phyloP scores from a whole-genome alignment of 192 early-diverging fungal species.

The Funneliformis mosseae region DNA sequence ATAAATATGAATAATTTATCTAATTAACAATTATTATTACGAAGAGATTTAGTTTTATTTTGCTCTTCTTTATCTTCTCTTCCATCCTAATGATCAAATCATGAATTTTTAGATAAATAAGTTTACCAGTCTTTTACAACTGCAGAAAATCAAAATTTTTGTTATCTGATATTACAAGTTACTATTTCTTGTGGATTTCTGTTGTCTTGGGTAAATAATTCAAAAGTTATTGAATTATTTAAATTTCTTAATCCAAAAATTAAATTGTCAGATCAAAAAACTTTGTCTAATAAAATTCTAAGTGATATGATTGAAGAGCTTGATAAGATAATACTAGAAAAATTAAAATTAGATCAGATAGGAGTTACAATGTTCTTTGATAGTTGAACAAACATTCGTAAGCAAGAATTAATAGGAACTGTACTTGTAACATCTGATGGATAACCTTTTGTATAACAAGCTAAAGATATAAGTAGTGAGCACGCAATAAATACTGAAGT shows the following conservation, averaged over 20 bases:
- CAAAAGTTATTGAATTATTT: constrained; percentile 13
- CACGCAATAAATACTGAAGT: no score
- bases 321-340: background rate
- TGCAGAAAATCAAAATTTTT: constrained; percentile 6
- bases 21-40: no score
- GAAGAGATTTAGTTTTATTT: no score
- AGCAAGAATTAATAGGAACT: constrained; percentile 3
- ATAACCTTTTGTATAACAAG: background rate
- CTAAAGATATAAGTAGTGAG: background rate
- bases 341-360: background rate
- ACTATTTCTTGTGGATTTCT: constrained; percentile 16
- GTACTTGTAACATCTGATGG: background rate
- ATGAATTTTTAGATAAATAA: no score
- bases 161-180: background rate
- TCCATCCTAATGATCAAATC: no score
- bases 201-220: constrained; percentile 1
- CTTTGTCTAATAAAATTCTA: background rate
- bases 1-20: no score
- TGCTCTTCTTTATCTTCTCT: no score
- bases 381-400: background rate
- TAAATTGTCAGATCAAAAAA: background rate
- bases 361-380: constrained; percentile 13
- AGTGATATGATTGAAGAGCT: background rate
- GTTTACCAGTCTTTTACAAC: no score
- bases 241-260: constrained; percentile 15